A percentile compares a stretch with the other conserved stretches of the same genome.
phyloP scores from a whole-genome alignment of 441 rosid genomes.

The Metrosideros polymorpha region DNA sequence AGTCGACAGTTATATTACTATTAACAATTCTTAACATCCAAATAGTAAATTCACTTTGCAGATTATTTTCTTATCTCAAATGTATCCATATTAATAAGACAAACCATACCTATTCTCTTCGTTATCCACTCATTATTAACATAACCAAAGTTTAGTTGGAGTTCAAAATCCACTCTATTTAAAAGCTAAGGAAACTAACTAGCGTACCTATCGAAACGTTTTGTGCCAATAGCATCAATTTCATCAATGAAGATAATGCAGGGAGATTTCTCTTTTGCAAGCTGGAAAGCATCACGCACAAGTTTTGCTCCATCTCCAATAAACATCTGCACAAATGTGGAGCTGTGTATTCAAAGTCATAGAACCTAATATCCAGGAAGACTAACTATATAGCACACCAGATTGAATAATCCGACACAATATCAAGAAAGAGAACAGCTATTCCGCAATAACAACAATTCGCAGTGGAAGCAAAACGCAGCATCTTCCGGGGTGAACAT shows the following conservation, averaged over 20 bases:
- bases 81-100: background rate
- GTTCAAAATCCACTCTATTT: background rate
- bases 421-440: background rate
- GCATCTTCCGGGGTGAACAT: background rate
- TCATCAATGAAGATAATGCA: slow-evolving; percentile 98
- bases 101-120: background rate
- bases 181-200: background rate
- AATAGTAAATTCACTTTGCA: background rate
- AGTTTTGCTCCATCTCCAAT: slow-evolving; percentile 98
- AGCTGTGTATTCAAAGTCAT: no score
- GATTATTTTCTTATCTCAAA: background rate
- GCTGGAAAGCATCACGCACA: slow-evolving; percentile 99
- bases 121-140: background rate
- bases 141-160: background rate
- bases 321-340: slow-evolving; percentile 65
- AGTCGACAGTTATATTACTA: background rate
- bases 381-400: background rate
- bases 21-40: background rate
- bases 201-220: slow-evolving; percentile 83
- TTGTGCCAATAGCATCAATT: slow-evolving; percentile 97
- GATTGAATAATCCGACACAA: background rate
- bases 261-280: slow-evolving; percentile 96
- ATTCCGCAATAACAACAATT: background rate
- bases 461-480: background rate
- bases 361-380: background rate